Conservation (phyloP, 805 yeast genomes). For the Vanderwaltozyma tropicalis region DNA sequence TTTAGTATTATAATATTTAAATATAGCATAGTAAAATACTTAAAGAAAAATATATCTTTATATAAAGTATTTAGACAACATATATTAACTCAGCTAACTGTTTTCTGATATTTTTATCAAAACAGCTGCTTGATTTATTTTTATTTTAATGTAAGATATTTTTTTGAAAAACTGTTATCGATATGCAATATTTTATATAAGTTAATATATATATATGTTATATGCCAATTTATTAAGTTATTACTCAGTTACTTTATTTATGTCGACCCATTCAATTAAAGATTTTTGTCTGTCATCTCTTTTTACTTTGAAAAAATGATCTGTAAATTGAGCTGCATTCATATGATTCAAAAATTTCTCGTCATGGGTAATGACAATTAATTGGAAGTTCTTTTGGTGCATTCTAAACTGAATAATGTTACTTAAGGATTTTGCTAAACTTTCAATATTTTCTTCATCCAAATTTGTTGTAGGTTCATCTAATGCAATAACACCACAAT, state of each 20-base stretch:
- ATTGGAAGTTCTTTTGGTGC: conserved; percentile 78
- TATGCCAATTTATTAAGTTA: too few species aligned
- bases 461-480: conserved; percentile 98
- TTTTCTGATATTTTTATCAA: too few species aligned
- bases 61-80: too few species aligned
- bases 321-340: conserved; percentile 78
- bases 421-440: conserved; percentile 72
- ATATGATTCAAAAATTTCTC: conserved; percentile 79
- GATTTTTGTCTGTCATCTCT: conserved; percentile 79
- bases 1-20: too few species aligned
- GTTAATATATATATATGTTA: too few species aligned
- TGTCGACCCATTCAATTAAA: conserved; percentile 50
- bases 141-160: too few species aligned
- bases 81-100: too few species aligned
- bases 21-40: too few species aligned
- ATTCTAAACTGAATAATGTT: conserved; percentile 65
- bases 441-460: conserved; percentile 79
- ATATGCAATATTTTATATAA: too few species aligned
- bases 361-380: conserved; percentile 94
- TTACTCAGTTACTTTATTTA: conserved; percentile 29
- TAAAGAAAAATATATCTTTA: too few species aligned
- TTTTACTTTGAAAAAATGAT: conserved; percentile 71
- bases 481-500: conserved; percentile 90
- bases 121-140: too few species aligned
- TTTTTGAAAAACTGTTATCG: too few species aligned